A percentile compares a stretch with the other conserved stretches of the same genome.
These are phyloP conservation scores for Lignosus rhinocerotis DNA, from an alignment of 1,284 basidiomycete species.

Conservation along the genomic window DNA sequence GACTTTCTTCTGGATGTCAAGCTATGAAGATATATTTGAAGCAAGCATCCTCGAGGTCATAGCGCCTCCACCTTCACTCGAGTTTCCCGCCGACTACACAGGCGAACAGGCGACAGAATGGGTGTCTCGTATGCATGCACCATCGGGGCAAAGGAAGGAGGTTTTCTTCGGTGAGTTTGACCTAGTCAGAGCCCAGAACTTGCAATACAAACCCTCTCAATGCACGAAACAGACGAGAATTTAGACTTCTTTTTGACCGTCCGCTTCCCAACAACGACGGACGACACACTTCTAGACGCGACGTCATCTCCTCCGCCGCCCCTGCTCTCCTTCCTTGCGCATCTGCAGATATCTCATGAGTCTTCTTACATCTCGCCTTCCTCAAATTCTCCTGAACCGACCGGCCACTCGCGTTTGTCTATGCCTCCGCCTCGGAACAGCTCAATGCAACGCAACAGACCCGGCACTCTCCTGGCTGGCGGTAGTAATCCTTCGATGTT, in stretches of 20 bases:
- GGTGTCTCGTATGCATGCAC: constrained; percentile 42
- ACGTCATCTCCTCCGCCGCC: constrained; percentile 49
- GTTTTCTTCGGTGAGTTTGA: constrained; percentile 71
- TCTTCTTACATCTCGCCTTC: constrained; percentile 75
- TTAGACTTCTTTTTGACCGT: constrained; percentile 63
- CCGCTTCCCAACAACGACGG: constrained; percentile 37
- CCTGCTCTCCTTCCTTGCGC: constrained; percentile 66
- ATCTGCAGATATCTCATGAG: constrained; percentile 77
- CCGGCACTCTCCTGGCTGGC: constrained; percentile 31
- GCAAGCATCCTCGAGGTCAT: constrained; percentile 61
- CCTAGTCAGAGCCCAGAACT: background rate
- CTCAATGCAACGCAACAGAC: constrained; percentile 33
- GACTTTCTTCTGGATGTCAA: constrained; percentile 22
- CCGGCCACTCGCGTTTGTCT: constrained; percentile 20
- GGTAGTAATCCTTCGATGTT: constrained; percentile 58
- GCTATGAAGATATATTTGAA: constrained; percentile 67
- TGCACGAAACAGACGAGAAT: constrained; percentile 61
- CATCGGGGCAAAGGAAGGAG: constrained; percentile 41
- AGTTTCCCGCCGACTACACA: constrained; percentile 50
- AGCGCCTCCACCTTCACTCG: constrained; percentile 64
- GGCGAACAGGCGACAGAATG: constrained; percentile 47
- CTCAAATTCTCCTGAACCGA: constrained; percentile 27
- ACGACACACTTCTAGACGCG: constrained; percentile 31
- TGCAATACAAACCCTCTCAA: background rate
- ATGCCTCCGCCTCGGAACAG: constrained; percentile 30